These are phyloP conservation scores for Thalassiosira mediterranea DNA, from an alignment of 352 stramenopile genomes.

Conservation along the genomic window DNA sequence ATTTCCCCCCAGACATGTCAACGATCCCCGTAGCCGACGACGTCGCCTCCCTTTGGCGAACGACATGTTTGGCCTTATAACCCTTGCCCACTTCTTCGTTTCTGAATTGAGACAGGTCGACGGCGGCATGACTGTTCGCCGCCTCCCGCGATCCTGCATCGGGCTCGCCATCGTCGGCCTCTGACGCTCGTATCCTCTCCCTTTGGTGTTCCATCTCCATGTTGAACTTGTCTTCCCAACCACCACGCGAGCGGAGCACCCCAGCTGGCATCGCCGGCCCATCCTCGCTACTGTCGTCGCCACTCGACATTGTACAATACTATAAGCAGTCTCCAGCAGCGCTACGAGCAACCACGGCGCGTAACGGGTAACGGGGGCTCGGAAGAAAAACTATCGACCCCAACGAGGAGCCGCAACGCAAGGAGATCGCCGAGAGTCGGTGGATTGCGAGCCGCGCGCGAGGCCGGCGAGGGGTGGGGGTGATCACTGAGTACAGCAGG, in stretches of 20 bases:
- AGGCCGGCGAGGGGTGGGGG: too few relatives aligned
- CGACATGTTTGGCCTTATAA: conserved; percentile 80
- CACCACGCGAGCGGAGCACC: conserved; percentile 38
- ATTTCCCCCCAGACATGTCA: conserved; percentile 59
- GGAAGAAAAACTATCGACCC: too few relatives aligned
- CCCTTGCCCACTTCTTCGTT: conserved; percentile 78
- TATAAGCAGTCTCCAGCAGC: too few relatives aligned
- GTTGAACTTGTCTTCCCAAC: conserved; percentile 35
- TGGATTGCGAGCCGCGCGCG: too few relatives aligned
- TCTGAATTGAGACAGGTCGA: conserved; percentile 79
- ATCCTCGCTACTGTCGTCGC: conserved; percentile 24
- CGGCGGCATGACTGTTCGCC: conserved; percentile 46
- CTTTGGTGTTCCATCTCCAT: conserved; percentile 53
- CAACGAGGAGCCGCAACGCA: too few relatives aligned
- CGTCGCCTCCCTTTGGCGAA: conserved; percentile 58
- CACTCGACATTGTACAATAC: conserved; percentile 7
- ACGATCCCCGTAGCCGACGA: conserved; percentile 24
- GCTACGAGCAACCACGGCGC: too few relatives aligned
- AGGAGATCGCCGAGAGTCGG: too few relatives aligned
- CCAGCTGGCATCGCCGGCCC: conserved; percentile 22
- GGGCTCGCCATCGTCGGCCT: conserved; percentile 8
- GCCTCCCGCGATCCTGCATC: too few relatives aligned
- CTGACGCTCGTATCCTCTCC: conserved; percentile 17
- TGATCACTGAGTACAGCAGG: too few relatives aligned
- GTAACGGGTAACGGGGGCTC: too few relatives aligned